phyloP scores from a whole-genome alignment of 805 yeast genomes.

The Pichia paraexigua region DNA sequence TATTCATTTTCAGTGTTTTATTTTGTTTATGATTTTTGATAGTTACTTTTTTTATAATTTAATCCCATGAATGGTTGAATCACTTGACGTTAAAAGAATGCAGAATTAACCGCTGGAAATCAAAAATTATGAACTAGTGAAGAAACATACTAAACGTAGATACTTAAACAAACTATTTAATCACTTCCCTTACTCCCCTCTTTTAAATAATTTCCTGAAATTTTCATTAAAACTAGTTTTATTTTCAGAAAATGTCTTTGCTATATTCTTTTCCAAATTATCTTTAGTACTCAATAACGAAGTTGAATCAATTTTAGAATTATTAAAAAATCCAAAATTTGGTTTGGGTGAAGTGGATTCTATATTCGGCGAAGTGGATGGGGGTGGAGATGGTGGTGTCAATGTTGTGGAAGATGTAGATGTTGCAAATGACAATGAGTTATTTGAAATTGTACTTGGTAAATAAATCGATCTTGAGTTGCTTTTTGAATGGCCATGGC shows the following conservation, averaged over 20 bases:
- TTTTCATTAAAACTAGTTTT: constrained; percentile 64
- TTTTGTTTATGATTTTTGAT: not conserved
- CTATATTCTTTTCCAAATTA: constrained; percentile 36
- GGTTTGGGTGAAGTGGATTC: constrained; percentile 1
- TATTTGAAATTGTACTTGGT: constrained; percentile 9
- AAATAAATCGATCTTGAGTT: constrained; percentile 11
- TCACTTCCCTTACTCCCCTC: constrained; percentile 10
- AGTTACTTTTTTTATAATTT: not conserved
- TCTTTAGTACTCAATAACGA: constrained; percentile 34
- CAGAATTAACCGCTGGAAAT: too few relatives aligned
- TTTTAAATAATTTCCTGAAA: constrained; percentile 51
- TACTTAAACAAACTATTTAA: too few relatives aligned
- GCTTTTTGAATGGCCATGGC: constrained; percentile 7
- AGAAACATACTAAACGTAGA: not conserved
- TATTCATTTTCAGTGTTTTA: not conserved
- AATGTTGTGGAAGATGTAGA: constrained; percentile 7
- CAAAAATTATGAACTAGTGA: too few relatives aligned
- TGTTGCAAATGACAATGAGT: constrained; percentile 10
- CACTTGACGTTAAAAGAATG: too few relatives aligned
- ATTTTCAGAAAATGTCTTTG: constrained; percentile 41
- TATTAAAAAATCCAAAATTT: constrained; percentile 14
- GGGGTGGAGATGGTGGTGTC: constrained; percentile 12
- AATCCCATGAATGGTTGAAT: not conserved
- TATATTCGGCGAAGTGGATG: not conserved
- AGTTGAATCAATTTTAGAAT: constrained; percentile 24